Evolutionary conservation across 495 filamentous ascomycete genomes (phyloP), one percentile per base, ranked within the genome.

Genomic region (Penicillium argentinense): DNA sequence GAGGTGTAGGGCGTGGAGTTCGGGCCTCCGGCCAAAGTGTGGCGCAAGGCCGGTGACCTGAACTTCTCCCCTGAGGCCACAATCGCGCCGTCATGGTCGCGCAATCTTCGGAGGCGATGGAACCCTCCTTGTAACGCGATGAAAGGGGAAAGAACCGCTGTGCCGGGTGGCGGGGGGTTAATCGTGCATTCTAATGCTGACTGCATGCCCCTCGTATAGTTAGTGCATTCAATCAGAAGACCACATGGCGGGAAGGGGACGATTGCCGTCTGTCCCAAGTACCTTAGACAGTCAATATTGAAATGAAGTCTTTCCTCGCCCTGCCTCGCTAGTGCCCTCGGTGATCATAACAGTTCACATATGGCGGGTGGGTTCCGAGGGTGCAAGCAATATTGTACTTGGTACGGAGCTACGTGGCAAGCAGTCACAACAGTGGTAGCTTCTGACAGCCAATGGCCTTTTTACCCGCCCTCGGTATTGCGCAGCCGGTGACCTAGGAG

Each of bases 141-240:
- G 24, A 22, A 26, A 40, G 16, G 12, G 24, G 27, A 12, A 39
- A 14, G 16, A 47, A 4, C 17, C 25, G 42, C 25, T 16, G 8
- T 17, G 21, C 27, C 7, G 9, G 9, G 33, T 36, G 33, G 33
- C 33, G 18, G 33, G n/a, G 13, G 12, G 3, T 22, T 22, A 32
- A 45, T 37, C 19, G 39, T 53, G 44, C 25, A 42, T 50, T 54
- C 7, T 9, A 32, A 45, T 33, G 24, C 29, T 37, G 43, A 24
- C 52, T 30, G 52, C 41, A 54, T 41, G 18, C 30, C 13, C 13
- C 43, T 52, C 49, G 49, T 52, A 52, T 52, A 52, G 17, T 25
- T 16, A 33, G 4, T 3, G 8, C 37, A 21, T 9, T 39, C 21
- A 39, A 39, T 24, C 48, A 46, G 16, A 16, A 22, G 32, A 30